These are phyloP conservation scores for Teratosphaeria epicoccoides DNA, from an alignment of 2,329 filamentous ascomycete species.

Conservation along the genomic window DNA sequence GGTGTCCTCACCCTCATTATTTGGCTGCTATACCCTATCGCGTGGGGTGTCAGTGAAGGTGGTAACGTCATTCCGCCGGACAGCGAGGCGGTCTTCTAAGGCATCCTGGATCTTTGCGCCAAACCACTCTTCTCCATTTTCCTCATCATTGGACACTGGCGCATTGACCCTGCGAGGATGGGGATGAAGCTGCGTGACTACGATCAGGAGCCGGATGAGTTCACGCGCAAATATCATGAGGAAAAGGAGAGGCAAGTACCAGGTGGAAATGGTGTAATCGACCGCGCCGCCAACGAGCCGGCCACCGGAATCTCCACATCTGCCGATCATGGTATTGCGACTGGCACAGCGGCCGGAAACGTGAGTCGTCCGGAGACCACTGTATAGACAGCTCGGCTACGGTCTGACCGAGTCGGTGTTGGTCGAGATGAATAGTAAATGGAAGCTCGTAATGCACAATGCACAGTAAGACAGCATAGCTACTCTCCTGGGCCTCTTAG, in stretches of 20 bases:
- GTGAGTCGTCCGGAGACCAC: not conserved
- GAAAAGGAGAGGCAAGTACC: not conserved
- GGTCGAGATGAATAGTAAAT: no score
- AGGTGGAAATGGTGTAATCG: not conserved
- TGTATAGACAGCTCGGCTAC: not conserved
- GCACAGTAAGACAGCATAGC: not conserved
- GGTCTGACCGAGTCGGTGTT: not conserved
- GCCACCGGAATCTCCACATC: not conserved
- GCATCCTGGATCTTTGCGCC: conserved; percentile 49
- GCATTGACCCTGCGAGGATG: conserved; percentile 45
- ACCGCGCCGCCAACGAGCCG: not conserved
- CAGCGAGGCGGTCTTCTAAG: conserved; percentile 54
- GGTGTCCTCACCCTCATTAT: conserved; percentile 43
- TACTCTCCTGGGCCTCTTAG: not conserved
- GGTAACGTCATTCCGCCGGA: conserved; percentile 53
- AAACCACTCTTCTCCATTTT: conserved; percentile 49
- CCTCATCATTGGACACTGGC: conserved; percentile 48
- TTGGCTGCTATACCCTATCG: conserved; percentile 51
- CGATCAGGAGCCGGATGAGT: not conserved
- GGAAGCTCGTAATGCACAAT: not conserved
- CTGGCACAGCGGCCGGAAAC: not conserved
- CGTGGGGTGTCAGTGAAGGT: conserved; percentile 49
- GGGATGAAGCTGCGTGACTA: conserved; percentile 35
- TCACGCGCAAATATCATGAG: not conserved
- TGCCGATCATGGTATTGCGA: not conserved